phyloP scores from a whole-genome alignment of 768 basidiomycete genomes.

The Krasilnikovozyma curviuscula region DNA sequence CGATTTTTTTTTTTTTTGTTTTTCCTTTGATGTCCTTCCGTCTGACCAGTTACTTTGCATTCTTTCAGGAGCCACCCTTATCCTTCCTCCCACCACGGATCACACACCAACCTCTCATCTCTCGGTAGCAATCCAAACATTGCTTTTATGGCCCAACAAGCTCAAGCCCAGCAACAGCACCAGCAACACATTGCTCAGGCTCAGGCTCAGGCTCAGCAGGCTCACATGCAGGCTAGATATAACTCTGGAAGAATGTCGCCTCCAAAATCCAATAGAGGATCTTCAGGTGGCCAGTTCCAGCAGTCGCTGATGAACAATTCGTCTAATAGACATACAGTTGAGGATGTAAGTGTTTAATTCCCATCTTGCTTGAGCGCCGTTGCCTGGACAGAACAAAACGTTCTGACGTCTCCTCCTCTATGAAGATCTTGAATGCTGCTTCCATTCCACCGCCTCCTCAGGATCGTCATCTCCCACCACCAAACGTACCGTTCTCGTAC shows the following conservation, averaged over 20 bases:
- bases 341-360: too few species aligned
- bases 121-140: constrained; percentile 21
- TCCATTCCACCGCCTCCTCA: constrained; percentile 20
- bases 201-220: background rate
- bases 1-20: background rate
- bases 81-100: constrained; percentile 19
- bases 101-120: constrained; percentile 8
- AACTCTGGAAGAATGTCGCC: background rate
- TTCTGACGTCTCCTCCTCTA: too few species aligned
- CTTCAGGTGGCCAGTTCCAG: too few species aligned
- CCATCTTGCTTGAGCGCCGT: too few species aligned
- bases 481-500: constrained; percentile 13
- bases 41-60: background rate
- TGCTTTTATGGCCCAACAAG: background rate
- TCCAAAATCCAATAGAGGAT: too few species aligned
- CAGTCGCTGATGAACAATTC: background rate
- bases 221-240: background rate
- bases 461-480: constrained; percentile 23
- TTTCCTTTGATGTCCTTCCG: background rate
- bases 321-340: constrained; percentile 19
- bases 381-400: too few species aligned
- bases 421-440: constrained; percentile 25
- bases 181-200: background rate
- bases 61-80: constrained; percentile 8
- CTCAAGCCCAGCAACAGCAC: background rate